These are phyloP conservation scores for Galium porrigens DNA, from an alignment of 305 asterid genomes.

Conservation along the genomic window DNA sequence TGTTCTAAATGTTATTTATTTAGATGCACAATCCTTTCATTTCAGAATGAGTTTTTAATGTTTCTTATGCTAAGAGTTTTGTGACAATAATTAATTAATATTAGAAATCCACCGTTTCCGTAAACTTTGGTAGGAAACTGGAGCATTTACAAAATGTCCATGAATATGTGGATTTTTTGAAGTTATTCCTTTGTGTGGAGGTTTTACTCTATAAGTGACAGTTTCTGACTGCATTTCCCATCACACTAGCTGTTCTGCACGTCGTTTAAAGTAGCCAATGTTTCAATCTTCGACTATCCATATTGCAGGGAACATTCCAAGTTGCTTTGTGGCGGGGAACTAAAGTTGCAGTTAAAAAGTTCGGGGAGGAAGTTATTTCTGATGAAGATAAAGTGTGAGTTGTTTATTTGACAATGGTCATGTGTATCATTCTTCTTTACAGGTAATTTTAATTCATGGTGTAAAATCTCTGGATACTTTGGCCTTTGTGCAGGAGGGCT, in stretches of 20 bases:
- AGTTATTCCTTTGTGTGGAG: background rate
- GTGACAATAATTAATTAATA: background rate
- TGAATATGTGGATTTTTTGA: background rate
- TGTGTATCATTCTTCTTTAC: background rate
- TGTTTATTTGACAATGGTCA: background rate
- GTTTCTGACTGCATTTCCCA: constrained; percentile 4
- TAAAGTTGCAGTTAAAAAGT: constrained; percentile 72
- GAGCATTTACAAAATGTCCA: background rate
- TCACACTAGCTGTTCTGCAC: too few species aligned
- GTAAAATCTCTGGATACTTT: constrained; percentile 4
- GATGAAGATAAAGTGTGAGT: constrained; percentile 84
- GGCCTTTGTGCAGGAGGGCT: constrained; percentile 38
- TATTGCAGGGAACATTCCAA: constrained; percentile 62
- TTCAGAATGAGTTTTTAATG: background rate
- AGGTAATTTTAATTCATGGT: background rate
- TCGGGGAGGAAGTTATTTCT: constrained; percentile 53
- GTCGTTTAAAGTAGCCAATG: background rate
- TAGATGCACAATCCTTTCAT: background rate
- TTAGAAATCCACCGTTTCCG: background rate
- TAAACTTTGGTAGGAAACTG: background rate
- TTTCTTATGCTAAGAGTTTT: background rate
- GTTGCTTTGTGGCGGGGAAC: constrained; percentile 82
- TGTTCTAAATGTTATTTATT: background rate
- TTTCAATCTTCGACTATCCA: background rate
- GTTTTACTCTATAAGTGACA: background rate